These are phyloP conservation scores for Citrus australasica DNA, from an alignment of 345 rosid species.

Conservation along the genomic window DNA sequence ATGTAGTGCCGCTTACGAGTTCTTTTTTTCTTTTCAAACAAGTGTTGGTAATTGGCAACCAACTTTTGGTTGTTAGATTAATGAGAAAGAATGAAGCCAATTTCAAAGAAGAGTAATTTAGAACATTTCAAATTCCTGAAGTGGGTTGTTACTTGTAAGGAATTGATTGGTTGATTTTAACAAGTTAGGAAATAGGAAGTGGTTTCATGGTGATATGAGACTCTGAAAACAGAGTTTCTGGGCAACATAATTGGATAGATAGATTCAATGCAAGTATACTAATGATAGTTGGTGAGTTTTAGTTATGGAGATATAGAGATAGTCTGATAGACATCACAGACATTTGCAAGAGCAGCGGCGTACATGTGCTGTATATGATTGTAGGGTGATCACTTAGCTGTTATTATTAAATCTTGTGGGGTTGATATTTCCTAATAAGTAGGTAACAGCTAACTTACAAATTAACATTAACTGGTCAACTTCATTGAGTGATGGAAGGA, in stretches of 20 bases:
- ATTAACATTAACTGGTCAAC: background rate
- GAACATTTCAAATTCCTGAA: background rate
- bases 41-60: background rate
- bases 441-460: background rate
- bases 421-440: background rate
- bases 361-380: conserved; percentile 1
- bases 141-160: background rate
- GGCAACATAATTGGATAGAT: background rate
- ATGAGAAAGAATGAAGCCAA: no score
- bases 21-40: background rate
- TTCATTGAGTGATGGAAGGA: background rate
- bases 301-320: background rate
- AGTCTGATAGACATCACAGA: background rate
- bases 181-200: background rate
- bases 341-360: background rate
- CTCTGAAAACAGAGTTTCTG: background rate
- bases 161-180: background rate
- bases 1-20: background rate
- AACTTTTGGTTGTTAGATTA: background rate
- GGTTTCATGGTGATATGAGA: background rate
- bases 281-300: background rate
- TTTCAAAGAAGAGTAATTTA: background rate
- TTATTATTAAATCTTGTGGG: conserved; percentile 12
- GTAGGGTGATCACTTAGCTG: conserved; percentile 10
- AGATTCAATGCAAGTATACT: background rate